Evolutionary conservation across 176 grass and related monocot species (phyloP), one percentile per base, ranked within the genome.

Genomic region (Eragrostis curvula): DNA sequence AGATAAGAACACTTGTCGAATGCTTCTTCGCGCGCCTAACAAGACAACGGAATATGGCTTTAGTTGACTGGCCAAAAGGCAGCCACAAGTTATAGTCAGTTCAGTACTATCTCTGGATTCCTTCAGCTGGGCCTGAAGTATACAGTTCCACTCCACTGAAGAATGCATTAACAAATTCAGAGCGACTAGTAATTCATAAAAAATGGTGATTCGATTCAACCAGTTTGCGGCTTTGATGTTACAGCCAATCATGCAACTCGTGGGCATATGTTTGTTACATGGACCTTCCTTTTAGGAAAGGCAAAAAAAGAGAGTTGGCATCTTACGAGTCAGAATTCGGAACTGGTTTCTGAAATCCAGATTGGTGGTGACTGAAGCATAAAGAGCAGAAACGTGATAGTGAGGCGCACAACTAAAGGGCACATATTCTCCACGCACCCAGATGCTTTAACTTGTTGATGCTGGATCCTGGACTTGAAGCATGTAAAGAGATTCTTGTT

Each of bases 11-110:
- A 76, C 87, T n/a, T 81, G 77, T 61, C 81, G 52, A 74, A 43
- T 10, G 6, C 23, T 18, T 45, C 21, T 48, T 45, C 10, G 21
- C 8, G 23, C 65, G 77, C 82, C 77, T 81, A 81, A 81, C 82
- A 85, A 42, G 65, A 80, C 70, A 80, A 70, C 24, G 12, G 77
- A 65, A 71, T 85, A 15, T 25, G 23, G 15, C 60, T 88, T 88
- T 61, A 29, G 68, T 83, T 83, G 86, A 83, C 47, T 49, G 40
- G 2, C 13, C 56, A 72, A 69, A 66, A 77, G 32, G 52, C 17
- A 32, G 8, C 57, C 23, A 12, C 49, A 21, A 43, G 58, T 28
- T 44, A 53, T n/a, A 45, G 72, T 60, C 57, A 27, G 30, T n/a
- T 75, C 28, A 76, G n/a, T 68, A 43, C 44, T 24, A 41, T n/a